phyloP scores from a whole-genome alignment of 441 rosid species.

The Omphalea diandra region DNA sequence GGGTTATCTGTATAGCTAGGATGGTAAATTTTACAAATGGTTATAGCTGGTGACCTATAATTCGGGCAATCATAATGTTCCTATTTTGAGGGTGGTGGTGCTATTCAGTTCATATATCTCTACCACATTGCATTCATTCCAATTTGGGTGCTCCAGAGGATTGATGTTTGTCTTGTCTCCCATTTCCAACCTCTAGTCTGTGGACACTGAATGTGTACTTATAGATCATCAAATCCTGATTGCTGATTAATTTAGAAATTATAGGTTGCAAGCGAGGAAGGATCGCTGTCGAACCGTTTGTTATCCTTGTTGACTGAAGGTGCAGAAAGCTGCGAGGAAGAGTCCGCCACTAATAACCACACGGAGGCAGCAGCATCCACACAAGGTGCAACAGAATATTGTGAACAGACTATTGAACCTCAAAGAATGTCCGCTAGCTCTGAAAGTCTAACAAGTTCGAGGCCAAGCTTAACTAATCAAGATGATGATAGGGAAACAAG shows the following conservation, averaged over 20 bases:
- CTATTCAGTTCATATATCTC: background rate
- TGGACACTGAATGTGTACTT: too few relatives aligned
- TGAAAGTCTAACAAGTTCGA: background rate
- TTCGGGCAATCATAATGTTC: background rate
- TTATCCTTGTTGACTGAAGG: background rate
- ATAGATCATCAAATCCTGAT: background rate
- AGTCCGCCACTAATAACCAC: too few relatives aligned
- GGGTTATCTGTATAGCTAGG: too few relatives aligned
- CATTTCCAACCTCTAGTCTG: too few relatives aligned
- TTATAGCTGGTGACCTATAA: background rate
- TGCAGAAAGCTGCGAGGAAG: background rate
- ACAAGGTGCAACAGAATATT: background rate
- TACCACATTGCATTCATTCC: too few relatives aligned
- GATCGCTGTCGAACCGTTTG: background rate
- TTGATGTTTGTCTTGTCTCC: too few relatives aligned
- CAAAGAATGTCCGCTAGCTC: background rate
- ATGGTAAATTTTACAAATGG: too few relatives aligned
- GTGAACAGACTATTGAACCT: background rate
- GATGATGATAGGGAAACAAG: background rate
- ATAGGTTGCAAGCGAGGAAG: conserved; percentile 1
- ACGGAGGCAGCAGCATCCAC: too few relatives aligned
- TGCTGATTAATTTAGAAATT: background rate
- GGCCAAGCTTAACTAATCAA: background rate
- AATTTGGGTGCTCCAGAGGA: too few relatives aligned
- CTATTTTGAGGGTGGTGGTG: too few relatives aligned